Percentiles rank a stretch among this genome's conserved stretches.
phyloP scores from a whole-genome alignment of 2,329 filamentous ascomycete genomes.

The Xylaria sp. region DNA sequence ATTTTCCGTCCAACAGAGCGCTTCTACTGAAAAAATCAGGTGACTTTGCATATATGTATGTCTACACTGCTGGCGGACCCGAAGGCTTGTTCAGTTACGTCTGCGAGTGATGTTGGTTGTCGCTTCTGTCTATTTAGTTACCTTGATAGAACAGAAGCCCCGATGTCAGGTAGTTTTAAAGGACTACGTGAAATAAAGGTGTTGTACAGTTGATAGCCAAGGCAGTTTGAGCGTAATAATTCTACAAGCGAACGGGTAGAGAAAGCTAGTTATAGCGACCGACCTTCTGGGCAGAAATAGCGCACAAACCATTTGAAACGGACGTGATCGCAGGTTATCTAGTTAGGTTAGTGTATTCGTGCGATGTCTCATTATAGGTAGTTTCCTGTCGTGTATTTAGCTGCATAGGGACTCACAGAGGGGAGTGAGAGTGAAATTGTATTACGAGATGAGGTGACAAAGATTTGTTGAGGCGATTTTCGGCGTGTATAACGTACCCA shows the following conservation, averaged over 20 bases:
- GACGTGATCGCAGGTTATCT: background rate
- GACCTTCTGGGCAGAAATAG: background rate
- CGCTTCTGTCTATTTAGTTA: conserved; percentile 20
- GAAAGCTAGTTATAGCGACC: background rate
- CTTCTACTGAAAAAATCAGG: conserved; percentile 42
- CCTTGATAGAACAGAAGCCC: conserved; percentile 24
- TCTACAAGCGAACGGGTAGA: background rate
- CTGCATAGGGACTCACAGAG: background rate
- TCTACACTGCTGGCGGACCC: conserved; percentile 28
- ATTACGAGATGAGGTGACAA: conserved; percentile 23
- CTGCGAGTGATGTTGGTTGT: conserved; percentile 15
- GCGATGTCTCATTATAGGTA: background rate
- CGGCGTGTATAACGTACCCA: conserved; percentile 27
- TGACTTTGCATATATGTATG: conserved; percentile 46
- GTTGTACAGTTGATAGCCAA: background rate
- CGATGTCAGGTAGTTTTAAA: conserved; percentile 12
- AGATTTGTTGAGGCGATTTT: conserved; percentile 29
- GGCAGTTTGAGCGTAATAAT: background rate
- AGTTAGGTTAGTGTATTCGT: conserved; percentile 2
- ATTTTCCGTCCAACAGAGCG: conserved; percentile 40
- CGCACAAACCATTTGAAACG: background rate
- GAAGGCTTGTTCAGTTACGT: conserved; percentile 13
- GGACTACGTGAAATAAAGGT: conserved; percentile 11
- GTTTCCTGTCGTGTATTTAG: background rate
- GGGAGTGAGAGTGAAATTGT: background rate